A percentile compares a stretch with the other conserved stretches of the same genome.
Conservation (phyloP, 2,329 filamentous ascomycete genomes). For the Cladosporium oxysporum region DNA sequence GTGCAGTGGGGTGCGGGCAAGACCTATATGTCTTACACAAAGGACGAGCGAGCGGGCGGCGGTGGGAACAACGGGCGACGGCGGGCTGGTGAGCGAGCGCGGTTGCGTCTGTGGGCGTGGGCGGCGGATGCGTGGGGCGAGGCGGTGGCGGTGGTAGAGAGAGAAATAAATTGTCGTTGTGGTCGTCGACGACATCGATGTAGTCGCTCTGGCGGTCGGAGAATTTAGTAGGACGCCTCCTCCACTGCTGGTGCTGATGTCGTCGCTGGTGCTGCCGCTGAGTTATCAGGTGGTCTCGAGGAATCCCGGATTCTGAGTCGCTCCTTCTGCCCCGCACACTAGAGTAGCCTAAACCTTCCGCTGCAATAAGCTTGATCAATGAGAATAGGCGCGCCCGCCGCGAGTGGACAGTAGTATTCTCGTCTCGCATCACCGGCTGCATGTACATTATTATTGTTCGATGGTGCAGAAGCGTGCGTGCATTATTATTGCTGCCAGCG, state of each 20-base stretch:
- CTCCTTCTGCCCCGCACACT: background rate
- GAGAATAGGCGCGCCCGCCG: background rate
- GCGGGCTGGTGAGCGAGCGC: conserved; percentile 10
- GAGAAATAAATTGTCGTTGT: background rate
- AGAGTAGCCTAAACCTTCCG: background rate
- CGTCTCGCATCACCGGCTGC: conserved; percentile 9
- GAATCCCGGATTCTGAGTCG: background rate
- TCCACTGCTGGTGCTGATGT: background rate
- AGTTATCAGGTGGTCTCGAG: conserved; percentile 4
- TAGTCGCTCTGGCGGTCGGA: background rate
- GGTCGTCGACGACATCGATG: background rate
- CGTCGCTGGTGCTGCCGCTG: background rate
- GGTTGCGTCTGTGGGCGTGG: background rate
- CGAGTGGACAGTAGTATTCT: background rate
- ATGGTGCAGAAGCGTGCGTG: background rate
- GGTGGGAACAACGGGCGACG: background rate
- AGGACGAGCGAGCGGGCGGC: conserved; percentile 12
- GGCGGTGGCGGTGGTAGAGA: background rate
- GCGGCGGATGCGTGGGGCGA: background rate
- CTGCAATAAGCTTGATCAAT: background rate
- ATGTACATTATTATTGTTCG: background rate
- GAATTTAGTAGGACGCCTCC: background rate
- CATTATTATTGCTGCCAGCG: background rate
- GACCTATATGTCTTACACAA: conserved; percentile 20
- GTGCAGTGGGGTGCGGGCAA: conserved; percentile 18